phyloP scores from a whole-genome alignment of 2,329 filamentous ascomycete genomes.

The Colletotrichum tropicale region DNA sequence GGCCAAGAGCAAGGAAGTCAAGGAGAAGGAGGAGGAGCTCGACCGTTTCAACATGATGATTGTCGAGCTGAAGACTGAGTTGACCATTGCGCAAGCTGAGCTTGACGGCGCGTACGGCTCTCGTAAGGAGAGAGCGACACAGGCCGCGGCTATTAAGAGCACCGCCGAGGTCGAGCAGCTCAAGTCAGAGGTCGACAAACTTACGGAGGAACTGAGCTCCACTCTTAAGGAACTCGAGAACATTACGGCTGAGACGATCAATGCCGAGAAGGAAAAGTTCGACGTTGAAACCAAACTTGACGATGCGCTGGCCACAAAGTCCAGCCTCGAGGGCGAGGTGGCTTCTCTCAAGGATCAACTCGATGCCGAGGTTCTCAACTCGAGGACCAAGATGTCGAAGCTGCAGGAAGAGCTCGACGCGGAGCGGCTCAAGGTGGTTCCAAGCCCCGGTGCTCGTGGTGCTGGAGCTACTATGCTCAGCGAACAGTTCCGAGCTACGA shows the following conservation, averaged over 20 bases:
- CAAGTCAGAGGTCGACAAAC: slow-evolving; percentile 50
- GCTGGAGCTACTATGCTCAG: slow-evolving; percentile 57
- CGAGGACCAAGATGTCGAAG: slow-evolving; percentile 39
- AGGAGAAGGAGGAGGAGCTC: slow-evolving; percentile 55
- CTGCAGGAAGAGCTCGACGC: slow-evolving; percentile 58
- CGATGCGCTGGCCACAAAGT: slow-evolving; percentile 37
- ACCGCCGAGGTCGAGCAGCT: slow-evolving; percentile 50
- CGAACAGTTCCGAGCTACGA: slow-evolving; percentile 60
- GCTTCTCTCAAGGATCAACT: slow-evolving; percentile 39
- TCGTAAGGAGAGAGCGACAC: slow-evolving; percentile 60
- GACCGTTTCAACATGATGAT: slow-evolving; percentile 56
- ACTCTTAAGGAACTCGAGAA: slow-evolving; percentile 58
- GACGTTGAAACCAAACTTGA: slow-evolving; percentile 48
- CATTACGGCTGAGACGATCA: slow-evolving; percentile 57
- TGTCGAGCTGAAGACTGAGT: slow-evolving; percentile 65
- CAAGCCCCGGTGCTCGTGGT: slow-evolving; percentile 36
- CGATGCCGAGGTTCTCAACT: slow-evolving; percentile 44
- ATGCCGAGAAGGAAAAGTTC: slow-evolving; percentile 55
- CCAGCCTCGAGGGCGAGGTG: slow-evolving; percentile 43
- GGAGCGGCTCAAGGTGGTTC: slow-evolving; percentile 49
- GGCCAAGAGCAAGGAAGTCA: slow-evolving; percentile 39
- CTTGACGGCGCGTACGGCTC: slow-evolving; percentile 66
- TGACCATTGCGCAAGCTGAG: slow-evolving; percentile 65
- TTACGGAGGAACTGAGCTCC: slow-evolving; percentile 54
- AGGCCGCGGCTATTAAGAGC: slow-evolving; percentile 59